These are phyloP conservation scores for Globisporangium megalacanthum DNA, from an alignment of 352 stramenopile genomes.

Conservation along the genomic window DNA sequence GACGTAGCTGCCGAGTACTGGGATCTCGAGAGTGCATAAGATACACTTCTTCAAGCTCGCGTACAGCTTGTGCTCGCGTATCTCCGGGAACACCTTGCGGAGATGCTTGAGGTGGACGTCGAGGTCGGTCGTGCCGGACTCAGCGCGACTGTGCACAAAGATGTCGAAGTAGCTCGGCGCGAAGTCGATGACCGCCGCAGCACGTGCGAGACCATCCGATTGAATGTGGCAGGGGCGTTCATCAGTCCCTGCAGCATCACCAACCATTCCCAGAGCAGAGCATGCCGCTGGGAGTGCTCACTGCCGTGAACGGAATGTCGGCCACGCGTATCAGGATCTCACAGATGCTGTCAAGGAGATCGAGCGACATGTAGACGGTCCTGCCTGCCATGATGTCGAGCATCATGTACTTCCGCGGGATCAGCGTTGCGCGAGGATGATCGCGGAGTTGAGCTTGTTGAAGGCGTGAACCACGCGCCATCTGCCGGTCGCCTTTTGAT, in stretches of 20 bases:
- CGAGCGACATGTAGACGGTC: conserved; percentile 26
- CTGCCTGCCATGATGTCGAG: conserved; percentile 20
- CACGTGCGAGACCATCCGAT: conserved; percentile 13
- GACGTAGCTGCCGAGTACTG: too few species aligned
- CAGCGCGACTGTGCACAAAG: conserved; percentile 1
- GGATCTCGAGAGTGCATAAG: too few species aligned
- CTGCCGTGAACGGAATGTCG: too few species aligned
- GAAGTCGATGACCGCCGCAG: background rate
- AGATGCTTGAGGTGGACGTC: background rate
- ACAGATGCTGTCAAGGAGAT: conserved; percentile 20
- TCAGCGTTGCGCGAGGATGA: conserved; percentile 24
- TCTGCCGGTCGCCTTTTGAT: conserved; percentile 17
- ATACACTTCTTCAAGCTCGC: too few species aligned
- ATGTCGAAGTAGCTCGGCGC: conserved; percentile 8
- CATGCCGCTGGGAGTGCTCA: too few species aligned
- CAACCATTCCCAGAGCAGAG: conserved; percentile 23
- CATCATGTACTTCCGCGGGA: conserved; percentile 23
- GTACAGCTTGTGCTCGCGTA: conserved; percentile 5
- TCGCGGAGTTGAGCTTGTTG: conserved; percentile 29
- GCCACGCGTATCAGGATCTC: too few species aligned
- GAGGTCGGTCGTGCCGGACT: background rate
- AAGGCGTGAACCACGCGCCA: conserved; percentile 30
- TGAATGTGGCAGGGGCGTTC: conserved; percentile 24
- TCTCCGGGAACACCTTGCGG: background rate
- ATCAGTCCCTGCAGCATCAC: conserved; percentile 22